Conservation (phyloP, 2,329 filamentous ascomycete genomes). For the Colletotrichum truncatum region DNA sequence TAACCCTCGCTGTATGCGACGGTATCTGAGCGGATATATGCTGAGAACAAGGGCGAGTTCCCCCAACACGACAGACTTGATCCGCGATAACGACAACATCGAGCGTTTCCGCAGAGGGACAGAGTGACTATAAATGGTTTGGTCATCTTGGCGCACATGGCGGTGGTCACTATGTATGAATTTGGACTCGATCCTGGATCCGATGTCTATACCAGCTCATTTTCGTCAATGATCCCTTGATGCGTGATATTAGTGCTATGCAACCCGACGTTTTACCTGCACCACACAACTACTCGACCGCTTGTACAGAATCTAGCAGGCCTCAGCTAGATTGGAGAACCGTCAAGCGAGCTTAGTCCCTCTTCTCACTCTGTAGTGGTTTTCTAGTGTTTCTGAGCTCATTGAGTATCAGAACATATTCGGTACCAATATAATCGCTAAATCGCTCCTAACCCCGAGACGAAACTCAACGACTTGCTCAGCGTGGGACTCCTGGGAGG, state of each 20-base stretch:
- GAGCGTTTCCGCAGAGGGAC: constrained; percentile 46
- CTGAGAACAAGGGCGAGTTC: constrained; percentile 32
- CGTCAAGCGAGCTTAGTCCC: constrained; percentile 37
- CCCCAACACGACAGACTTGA: constrained; percentile 38
- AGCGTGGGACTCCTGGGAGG: constrained; percentile 44
- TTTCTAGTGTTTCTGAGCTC: neutral
- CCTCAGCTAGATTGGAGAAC: constrained; percentile 48
- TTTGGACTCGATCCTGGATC: constrained; percentile 55
- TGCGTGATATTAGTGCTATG: neutral
- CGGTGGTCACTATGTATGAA: constrained; percentile 51
- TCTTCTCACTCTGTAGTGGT: too few relatives aligned
- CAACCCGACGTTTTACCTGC: constrained; percentile 55
- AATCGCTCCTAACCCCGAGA: constrained; percentile 50
- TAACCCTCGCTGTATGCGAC: constrained; percentile 52
- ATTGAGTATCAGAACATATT: constrained; percentile 36
- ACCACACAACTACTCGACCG: constrained; percentile 56
- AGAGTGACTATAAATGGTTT: constrained; percentile 36
- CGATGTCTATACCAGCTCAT: constrained; percentile 52
- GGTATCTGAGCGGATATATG: constrained; percentile 41
- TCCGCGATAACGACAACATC: constrained; percentile 35
- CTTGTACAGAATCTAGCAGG: constrained; percentile 58
- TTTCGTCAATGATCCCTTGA: neutral
- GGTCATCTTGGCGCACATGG: constrained; percentile 47
- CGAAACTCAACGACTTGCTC: constrained; percentile 48
- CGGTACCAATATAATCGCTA: constrained; percentile 51